Evolutionary conservation across 352 stramenopile genomes (phyloP).

Genomic region (Thalassiosira hispida): DNA sequence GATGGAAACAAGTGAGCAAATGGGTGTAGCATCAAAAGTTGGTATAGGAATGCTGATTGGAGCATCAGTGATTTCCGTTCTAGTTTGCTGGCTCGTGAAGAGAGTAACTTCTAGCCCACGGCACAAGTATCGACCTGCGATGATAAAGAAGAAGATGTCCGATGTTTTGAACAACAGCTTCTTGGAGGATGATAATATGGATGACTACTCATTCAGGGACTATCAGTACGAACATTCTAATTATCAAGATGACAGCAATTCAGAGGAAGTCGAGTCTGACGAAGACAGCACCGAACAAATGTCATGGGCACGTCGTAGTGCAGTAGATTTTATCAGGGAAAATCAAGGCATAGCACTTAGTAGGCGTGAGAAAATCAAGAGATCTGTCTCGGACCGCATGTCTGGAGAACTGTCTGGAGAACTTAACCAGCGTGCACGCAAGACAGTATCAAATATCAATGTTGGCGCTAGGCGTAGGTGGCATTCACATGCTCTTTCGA

Average conservation of each 20-base stretch:
- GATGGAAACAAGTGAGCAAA: not conserved
- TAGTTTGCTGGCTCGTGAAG: conserved; percentile 1
- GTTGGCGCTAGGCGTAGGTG: conserved; percentile 1
- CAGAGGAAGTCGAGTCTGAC: not conserved
- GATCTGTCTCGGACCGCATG: not conserved
- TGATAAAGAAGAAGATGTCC: conserved; percentile 6
- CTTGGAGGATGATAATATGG: not conserved
- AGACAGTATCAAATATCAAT: conserved; percentile 1
- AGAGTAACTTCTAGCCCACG: not conserved
- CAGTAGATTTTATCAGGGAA: conserved; percentile 10
- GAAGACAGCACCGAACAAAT: conserved; percentile 2
- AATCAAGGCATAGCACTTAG: conserved; percentile 1
- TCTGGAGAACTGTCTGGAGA: not conserved
- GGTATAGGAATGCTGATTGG: not conserved
- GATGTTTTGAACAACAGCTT: not conserved
- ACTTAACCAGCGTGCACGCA: not conserved
- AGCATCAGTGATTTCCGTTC: not conserved
- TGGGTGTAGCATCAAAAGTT: conserved; percentile 1
- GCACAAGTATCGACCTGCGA: not conserved
- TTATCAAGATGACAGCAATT: not conserved
- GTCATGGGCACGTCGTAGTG: not conserved
- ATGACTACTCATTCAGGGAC: not conserved
- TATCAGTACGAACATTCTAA: not conserved
- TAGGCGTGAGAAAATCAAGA: conserved; percentile 5
- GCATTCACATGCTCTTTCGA: no score